Evolutionary conservation across 495 filamentous ascomycete species (phyloP).

Genomic region (Talaromyces liani): DNA sequence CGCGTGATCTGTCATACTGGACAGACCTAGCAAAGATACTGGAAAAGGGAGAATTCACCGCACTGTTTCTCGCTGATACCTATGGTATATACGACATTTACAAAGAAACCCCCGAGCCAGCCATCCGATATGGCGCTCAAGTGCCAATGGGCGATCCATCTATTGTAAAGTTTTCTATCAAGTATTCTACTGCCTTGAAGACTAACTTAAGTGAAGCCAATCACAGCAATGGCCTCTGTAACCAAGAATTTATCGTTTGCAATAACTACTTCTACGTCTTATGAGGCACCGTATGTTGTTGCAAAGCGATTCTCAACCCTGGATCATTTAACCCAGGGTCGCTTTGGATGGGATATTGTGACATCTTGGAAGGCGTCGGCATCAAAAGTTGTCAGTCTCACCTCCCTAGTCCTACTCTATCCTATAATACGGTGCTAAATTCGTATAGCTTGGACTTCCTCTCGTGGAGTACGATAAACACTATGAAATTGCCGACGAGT

Average conservation of each 20-base stretch:
- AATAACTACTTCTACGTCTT: conserved; percentile 42
- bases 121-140: conserved; percentile 20
- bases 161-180: conserved; percentile 11
- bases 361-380: conserved; percentile 48
- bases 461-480: conserved; percentile 41
- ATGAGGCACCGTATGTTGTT: conserved; percentile 53
- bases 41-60: conserved; percentile 16
- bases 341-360: conserved; percentile 53
- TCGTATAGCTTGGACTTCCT: neutral
- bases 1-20: conserved; percentile 5
- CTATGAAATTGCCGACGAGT: conserved; percentile 52
- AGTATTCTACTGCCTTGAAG: neutral
- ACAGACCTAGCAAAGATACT: conserved; percentile 14
- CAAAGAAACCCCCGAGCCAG: conserved; percentile 21
- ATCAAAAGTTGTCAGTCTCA: conserved; percentile 41
- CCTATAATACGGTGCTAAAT: neutral
- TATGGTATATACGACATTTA: conserved; percentile 26
- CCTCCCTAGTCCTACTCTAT: conserved; percentile 11
- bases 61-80: conserved; percentile 52
- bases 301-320: conserved; percentile 50
- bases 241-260: conserved; percentile 48
- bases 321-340: conserved; percentile 51
- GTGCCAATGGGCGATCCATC: conserved; percentile 34
- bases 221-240: conserved; percentile 49
- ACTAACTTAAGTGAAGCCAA: conserved; percentile 13